A percentile compares a stretch with the other conserved stretches of the same genome.
phyloP scores from a whole-genome alignment of 352 stramenopile species.

The Pelagophyceae sp. region DNA sequence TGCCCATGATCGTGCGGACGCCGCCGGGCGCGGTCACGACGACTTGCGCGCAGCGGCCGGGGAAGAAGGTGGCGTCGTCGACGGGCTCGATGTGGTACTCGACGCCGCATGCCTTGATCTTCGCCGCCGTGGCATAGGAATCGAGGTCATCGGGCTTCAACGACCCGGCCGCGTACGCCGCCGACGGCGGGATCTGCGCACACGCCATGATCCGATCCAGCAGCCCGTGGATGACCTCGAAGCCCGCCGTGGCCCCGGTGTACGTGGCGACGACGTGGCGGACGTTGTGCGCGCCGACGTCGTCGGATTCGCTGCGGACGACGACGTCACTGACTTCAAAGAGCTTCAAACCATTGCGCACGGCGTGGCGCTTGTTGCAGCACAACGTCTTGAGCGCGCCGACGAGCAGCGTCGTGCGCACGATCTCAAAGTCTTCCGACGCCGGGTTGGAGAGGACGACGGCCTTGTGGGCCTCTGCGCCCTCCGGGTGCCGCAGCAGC shows the following conservation, averaged over 20 bases:
- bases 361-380: conserved; percentile 92
- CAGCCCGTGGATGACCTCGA: conserved; percentile 98
- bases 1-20: conserved; percentile 60
- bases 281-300: conserved; percentile 90
- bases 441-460: conserved; percentile 95
- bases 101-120: conserved; percentile 56
- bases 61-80: conserved; percentile 80
- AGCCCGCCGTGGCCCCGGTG: conserved; percentile 88
- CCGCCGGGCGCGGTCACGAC: conserved; percentile 56
- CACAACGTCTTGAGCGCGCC: conserved; percentile 96
- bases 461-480: conserved; percentile 56
- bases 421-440: conserved; percentile 97
- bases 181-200: conserved; percentile 73
- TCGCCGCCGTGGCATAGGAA: conserved; percentile 50
- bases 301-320: conserved; percentile 75
- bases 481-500: conserved; percentile 54
- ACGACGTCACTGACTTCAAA: conserved; percentile 99
- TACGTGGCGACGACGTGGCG: conserved; percentile 89
- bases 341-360: conserved; percentile 93
- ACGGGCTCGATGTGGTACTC: conserved; percentile 52
- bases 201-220: conserved; percentile 97
- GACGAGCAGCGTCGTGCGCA: conserved; percentile 93
- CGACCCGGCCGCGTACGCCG: conserved; percentile 47
- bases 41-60: conserved; percentile 86
- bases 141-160: conserved; percentile 53